Evolutionary conservation across 2,329 filamentous ascomycete species (phyloP).

Genomic region (Diaporthe citri): DNA sequence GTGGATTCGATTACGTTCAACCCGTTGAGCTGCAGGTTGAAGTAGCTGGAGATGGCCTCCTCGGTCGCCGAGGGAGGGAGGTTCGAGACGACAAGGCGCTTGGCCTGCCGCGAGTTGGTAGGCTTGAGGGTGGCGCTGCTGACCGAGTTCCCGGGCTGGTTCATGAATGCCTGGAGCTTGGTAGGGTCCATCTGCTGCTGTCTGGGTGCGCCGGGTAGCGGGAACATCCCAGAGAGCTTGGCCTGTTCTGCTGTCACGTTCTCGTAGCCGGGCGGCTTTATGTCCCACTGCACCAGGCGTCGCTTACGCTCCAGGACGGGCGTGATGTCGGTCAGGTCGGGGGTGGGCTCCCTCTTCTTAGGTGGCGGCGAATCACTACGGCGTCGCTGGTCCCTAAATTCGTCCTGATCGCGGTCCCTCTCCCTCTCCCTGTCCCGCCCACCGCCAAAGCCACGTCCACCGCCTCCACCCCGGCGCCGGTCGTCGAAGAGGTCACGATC

Average conservation of each 20-base stretch:
- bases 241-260: slow-evolving; percentile 98
- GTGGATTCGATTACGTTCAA: slow-evolving; percentile 87
- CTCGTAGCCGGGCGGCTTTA: slow-evolving; percentile 98
- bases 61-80: slow-evolving; percentile 80
- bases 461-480: slow-evolving; percentile 60
- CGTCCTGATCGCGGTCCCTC: slow-evolving; percentile 55
- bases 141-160: slow-evolving; percentile 80
- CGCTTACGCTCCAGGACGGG: slow-evolving; percentile 88
- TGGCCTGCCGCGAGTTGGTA: slow-evolving; percentile 92
- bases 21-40: slow-evolving; percentile 97
- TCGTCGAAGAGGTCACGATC: slow-evolving; percentile 75
- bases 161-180: slow-evolving; percentile 95
- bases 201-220: slow-evolving; percentile 92
- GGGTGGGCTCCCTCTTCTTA: slow-evolving; percentile 95
- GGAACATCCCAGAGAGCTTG: slow-evolving; percentile 99
- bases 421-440: slow-evolving; percentile 55
- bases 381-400: slow-evolving; percentile 71
- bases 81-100: slow-evolving; percentile 90
- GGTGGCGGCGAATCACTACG: slow-evolving; percentile 84
- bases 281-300: slow-evolving; percentile 98
- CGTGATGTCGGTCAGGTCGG: slow-evolving; percentile 89
- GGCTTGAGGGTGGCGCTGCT: slow-evolving; percentile 88
- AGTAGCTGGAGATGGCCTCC: slow-evolving; percentile 83
- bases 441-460: slow-evolving; percentile 54
- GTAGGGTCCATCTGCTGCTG: slow-evolving; percentile 96